Percentiles rank a stretch among this genome's conserved stretches.
phyloP scores from a whole-genome alignment of 2,329 filamentous ascomycete genomes.

The Ophiostoma pallidulum region DNA sequence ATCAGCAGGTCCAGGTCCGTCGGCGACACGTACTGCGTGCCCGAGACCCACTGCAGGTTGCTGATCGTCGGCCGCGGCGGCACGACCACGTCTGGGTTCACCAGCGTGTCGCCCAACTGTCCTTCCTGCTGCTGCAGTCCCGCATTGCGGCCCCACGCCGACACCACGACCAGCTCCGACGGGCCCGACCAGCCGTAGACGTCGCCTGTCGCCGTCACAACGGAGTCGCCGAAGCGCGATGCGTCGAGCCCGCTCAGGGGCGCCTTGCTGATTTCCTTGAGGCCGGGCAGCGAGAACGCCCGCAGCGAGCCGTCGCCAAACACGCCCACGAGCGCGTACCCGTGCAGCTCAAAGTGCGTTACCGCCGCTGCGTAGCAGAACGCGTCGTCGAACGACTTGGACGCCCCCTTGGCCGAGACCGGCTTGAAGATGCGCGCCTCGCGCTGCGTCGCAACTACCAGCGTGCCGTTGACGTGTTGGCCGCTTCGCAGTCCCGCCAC shows the following conservation, averaged over 20 bases:
- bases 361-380: constrained; percentile 76
- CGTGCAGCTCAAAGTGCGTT: constrained; percentile 62
- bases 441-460: constrained; percentile 60
- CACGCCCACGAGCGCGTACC: constrained; percentile 70
- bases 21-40: constrained; percentile 82
- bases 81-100: constrained; percentile 64
- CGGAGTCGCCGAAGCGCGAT: constrained; percentile 57
- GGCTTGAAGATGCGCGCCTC: constrained; percentile 86
- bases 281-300: constrained; percentile 74
- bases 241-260: constrained; percentile 64
- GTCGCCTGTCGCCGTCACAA: constrained; percentile 69
- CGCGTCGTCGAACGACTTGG: constrained; percentile 75
- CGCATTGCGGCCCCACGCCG: constrained; percentile 61
- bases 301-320: constrained; percentile 75
- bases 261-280: constrained; percentile 71
- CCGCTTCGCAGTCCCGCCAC: constrained; percentile 73
- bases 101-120: constrained; percentile 63
- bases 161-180: constrained; percentile 73
- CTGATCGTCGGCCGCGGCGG: constrained; percentile 87
- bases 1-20: constrained; percentile 85
- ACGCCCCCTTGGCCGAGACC: constrained; percentile 76
- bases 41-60: constrained; percentile 92
- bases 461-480: constrained; percentile 63
- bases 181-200: constrained; percentile 84
- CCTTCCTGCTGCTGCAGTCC: constrained; percentile 49